Base-by-base conservation (phyloP, 208 protist genomes). In the Tetramitus jugosus region DNA sequence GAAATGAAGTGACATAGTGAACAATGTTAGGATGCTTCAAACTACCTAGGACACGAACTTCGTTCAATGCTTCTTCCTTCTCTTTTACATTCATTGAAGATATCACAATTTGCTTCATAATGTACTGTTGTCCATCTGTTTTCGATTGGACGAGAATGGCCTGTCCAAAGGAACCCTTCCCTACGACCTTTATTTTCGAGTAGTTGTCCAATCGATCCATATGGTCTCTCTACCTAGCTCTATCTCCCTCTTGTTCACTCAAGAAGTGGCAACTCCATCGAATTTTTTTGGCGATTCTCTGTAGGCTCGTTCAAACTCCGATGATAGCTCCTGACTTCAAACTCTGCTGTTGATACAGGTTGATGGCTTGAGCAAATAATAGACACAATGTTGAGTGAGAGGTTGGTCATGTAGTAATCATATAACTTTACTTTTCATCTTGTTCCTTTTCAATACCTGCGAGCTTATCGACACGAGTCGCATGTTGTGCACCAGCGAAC, bases 201-300 rank as follows among this genome's bases (percentile, higher is more conserved):
- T 95, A 95, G 80, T 91, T 92, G 61, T 95, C 91, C 92, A 95
- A n/a, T n/a, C n/a, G n/a, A n/a, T n/a, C n/a, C n/a, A n/a, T n/a
- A n/a, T n/a, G n/a, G n/a, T n/a, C 94, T n/a, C n/a, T n/a, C n/a
- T n/a, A n/a, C n/a, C n/a, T n/a, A n/a, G n/a, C n/a, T n/a, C n/a
- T n/a, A n/a, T n/a, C n/a, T n/a, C n/a, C n/a, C n/a, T n/a, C n/a
- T n/a, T n/a, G n/a, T n/a, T n/a, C n/a, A n/a, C n/a, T n/a, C n/a
- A n/a, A n/a, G n/a, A n/a, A n/a, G n/a, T n/a, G n/a, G n/a, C n/a
- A n/a, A n/a, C n/a, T n/a, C n/a, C n/a, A n/a, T n/a, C n/a, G n/a
- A n/a, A n/a, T n/a, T n/a, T n/a, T n/a, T n/a, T n/a, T n/a, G n/a
- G n/a, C n/a, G n/a, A n/a, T n/a, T n/a, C n/a, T n/a, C n/a, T n/a